phyloP scores from a whole-genome alignment of 805 yeast species.

The Isabelozyma rhagii region DNA sequence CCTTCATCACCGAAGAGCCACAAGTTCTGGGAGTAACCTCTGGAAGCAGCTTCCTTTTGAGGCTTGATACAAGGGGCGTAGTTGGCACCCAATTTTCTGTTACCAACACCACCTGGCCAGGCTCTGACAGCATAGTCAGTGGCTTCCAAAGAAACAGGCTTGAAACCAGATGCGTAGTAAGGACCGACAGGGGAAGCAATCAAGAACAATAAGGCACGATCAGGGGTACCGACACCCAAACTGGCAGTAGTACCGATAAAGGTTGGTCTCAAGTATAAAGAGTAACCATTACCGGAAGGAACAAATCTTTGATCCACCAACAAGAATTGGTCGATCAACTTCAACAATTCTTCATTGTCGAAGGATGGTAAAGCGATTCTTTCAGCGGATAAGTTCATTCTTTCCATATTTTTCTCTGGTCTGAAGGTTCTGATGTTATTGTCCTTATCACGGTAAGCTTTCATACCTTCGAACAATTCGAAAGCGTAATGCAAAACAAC shows the following conservation, averaged over 20 bases:
- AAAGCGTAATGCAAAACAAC: conserved; percentile 94
- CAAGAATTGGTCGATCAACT: conserved; percentile 73
- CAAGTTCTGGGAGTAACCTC: conserved; percentile 93
- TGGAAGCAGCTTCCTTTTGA: conserved; percentile 81
- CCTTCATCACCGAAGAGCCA: conserved; percentile 93
- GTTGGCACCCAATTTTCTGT: conserved; percentile 94
- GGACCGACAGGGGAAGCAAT: conserved; percentile 98
- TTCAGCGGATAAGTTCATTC: conserved; percentile 86
- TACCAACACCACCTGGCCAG: conserved; percentile 99
- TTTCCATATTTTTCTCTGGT: conserved; percentile 85
- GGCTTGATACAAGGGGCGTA: conserved; percentile 95
- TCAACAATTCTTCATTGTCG: conserved; percentile 72
- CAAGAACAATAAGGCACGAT: conserved; percentile 76
- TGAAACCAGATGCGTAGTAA: conserved; percentile 85
- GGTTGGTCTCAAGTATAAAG: conserved; percentile 91
- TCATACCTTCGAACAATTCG: conserved; percentile 93
- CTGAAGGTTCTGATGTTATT: conserved; percentile 80
- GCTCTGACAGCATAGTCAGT: conserved; percentile 96
- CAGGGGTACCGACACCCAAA: conserved; percentile 83
- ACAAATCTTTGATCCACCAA: conserved; percentile 72
- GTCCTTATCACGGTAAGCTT: conserved; percentile 71
- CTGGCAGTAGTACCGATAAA: conserved; percentile 89
- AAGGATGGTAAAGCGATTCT: conserved; percentile 89
- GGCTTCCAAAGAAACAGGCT: conserved; percentile 92
- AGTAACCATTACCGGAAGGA: conserved; percentile 84